phyloP scores from a whole-genome alignment of 306 rosid genomes.

The Glycine soja region DNA sequence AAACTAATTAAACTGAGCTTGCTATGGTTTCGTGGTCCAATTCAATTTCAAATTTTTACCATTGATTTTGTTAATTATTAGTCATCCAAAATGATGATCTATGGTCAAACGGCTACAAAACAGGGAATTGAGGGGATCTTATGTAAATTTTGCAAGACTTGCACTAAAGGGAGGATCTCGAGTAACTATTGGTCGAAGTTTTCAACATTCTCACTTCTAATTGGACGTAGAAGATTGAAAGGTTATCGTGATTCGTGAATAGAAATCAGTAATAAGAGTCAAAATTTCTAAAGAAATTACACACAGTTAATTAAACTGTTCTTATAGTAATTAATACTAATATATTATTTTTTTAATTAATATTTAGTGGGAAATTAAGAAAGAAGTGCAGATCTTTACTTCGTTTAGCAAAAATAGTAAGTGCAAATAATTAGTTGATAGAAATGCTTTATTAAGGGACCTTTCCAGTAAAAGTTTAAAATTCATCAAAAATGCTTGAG shows the following conservation, averaged over 20 bases:
- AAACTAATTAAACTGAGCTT: background rate
- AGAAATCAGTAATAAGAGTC: background rate
- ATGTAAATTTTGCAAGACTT: conserved; percentile 41
- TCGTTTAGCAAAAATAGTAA: background rate
- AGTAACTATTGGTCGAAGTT: conserved; percentile 52
- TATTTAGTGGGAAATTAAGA: too few relatives aligned
- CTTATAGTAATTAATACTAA: background rate
- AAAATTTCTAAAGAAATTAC: conserved; percentile 11
- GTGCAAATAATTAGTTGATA: background rate
- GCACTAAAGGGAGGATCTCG: conserved; percentile 44
- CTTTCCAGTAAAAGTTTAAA: background rate
- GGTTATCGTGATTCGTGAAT: conserved; percentile 37
- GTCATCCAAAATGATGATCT: conserved; percentile 50
- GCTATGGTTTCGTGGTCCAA: conserved; percentile 48
- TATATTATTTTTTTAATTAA: too few relatives aligned
- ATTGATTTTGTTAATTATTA: conserved; percentile 44
- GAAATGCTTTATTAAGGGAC: background rate
- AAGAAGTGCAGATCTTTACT: too few relatives aligned
- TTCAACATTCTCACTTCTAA: conserved; percentile 31
- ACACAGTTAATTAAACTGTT: background rate
- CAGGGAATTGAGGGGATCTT: conserved; percentile 43
- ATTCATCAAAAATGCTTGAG: background rate
- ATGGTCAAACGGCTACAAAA: conserved; percentile 57
- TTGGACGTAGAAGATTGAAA: conserved; percentile 28
- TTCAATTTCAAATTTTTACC: conserved; percentile 37